These are phyloP conservation scores for Jimgerdemannia flammicorona DNA, from an alignment of 192 early-diverging fungal species.

Conservation along the genomic window DNA sequence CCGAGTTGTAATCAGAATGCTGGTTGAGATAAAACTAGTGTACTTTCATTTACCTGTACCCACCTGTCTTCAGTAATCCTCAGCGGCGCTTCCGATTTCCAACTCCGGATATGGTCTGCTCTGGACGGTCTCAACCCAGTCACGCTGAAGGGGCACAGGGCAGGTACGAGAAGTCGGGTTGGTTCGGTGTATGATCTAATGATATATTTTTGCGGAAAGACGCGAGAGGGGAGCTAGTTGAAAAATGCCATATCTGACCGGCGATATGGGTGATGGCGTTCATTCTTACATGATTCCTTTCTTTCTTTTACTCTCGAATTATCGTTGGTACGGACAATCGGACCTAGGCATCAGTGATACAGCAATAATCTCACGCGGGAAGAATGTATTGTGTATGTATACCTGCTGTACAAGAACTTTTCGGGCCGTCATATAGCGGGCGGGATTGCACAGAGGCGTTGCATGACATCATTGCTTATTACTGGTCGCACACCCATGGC, in stretches of 20 bases:
- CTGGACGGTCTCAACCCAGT: conserved; percentile 71
- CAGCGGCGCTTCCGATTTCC: conserved; percentile 64
- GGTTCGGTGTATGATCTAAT: no score
- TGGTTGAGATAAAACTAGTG: no score
- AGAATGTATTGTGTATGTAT: conserved; percentile 61
- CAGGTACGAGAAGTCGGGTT: conserved; percentile 18
- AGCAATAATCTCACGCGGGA: conserved; percentile 61
- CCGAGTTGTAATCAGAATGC: no score
- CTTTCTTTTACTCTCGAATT: neutral
- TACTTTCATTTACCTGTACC: no score
- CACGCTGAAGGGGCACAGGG: conserved; percentile 64
- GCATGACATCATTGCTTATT: neutral
- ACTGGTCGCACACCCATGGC: no score
- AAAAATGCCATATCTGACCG: no score
- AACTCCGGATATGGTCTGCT: conserved; percentile 71
- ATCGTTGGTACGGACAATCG: neutral
- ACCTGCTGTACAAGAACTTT: neutral
- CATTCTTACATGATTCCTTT: neutral
- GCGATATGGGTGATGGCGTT: no score
- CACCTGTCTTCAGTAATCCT: conserved; percentile 44
- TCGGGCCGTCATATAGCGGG: no score
- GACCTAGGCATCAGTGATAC: conserved; percentile 51
- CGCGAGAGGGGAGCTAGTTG: no score
- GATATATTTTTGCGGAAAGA: no score
- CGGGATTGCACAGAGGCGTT: no score